Conservation (phyloP, 805 yeast species). For the Zygosaccharomyces lentus region DNA sequence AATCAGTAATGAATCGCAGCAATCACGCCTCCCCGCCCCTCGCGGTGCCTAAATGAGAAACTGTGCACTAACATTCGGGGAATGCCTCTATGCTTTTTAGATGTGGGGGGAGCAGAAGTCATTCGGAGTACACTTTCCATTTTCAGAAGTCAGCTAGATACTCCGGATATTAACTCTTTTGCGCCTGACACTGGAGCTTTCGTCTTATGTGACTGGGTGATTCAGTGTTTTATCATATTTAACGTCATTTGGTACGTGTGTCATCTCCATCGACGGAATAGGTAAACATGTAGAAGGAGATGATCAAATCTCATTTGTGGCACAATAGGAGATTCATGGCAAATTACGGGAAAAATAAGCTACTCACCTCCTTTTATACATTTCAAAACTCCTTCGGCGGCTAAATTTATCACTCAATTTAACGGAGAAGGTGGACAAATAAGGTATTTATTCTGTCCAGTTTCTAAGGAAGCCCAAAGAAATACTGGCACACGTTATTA, state of each 20-base stretch:
- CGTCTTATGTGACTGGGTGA: background rate
- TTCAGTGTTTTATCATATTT: background rate
- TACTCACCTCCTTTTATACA: slow-evolving; percentile 1
- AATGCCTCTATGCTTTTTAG: background rate
- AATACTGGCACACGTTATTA: background rate
- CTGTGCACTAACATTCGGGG: background rate
- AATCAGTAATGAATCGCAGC: background rate
- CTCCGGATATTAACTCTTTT: background rate
- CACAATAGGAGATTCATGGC: slow-evolving; percentile 1
- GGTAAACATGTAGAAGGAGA: slow-evolving; percentile 1
- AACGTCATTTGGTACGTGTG: background rate
- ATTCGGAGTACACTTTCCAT: too few relatives aligned
- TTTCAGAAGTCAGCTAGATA: background rate
- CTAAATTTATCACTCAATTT: background rate
- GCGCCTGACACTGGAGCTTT: background rate
- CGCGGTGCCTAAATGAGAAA: background rate
- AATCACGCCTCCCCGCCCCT: background rate
- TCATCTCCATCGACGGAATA: background rate
- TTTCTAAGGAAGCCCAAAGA: background rate
- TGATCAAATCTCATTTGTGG: slow-evolving; percentile 3
- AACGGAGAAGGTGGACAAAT: background rate
- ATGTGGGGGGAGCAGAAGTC: background rate
- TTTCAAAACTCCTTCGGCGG: slow-evolving; percentile 1
- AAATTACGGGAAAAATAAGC: background rate
- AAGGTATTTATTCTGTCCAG: background rate